These are phyloP conservation scores for Calonectria fujianensis DNA, from an alignment of 2,329 filamentous ascomycete genomes.

Conservation along the genomic window DNA sequence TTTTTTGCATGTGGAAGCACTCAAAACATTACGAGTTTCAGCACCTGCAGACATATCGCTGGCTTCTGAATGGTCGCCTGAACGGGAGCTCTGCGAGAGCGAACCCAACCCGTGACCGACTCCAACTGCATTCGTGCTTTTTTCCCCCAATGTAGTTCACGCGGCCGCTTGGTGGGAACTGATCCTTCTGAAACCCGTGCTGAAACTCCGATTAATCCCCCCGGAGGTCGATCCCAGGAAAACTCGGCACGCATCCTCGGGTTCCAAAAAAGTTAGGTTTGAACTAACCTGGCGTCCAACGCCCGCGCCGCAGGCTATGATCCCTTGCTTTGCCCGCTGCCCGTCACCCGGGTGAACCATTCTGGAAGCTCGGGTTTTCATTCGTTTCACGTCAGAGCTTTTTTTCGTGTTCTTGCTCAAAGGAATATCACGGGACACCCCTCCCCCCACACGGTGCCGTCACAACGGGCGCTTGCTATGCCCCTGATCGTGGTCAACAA, in stretches of 20 bases:
- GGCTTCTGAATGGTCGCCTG: background rate
- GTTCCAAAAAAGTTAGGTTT: background rate
- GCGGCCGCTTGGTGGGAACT: conserved; percentile 5
- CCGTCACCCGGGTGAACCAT: background rate
- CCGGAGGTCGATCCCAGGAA: background rate
- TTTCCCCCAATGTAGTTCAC: background rate
- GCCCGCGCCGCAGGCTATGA: background rate
- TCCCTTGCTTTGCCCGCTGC: background rate
- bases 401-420: too few relatives aligned
- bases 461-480: background rate
- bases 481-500: background rate
- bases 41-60: too few relatives aligned
- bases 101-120: background rate
- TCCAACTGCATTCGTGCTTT: background rate
- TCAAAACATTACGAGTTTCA: background rate
- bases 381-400: background rate
- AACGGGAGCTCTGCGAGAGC: background rate
- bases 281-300: background rate
- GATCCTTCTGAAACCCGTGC: conserved; percentile 2
- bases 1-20: background rate
- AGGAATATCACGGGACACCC: background rate
- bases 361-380: background rate
- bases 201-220: background rate
- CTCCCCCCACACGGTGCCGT: background rate
- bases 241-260: background rate